These are phyloP conservation scores for Colletotrichum sp. DNA, from an alignment of 2,329 filamentous ascomycete genomes.

Conservation along the genomic window DNA sequence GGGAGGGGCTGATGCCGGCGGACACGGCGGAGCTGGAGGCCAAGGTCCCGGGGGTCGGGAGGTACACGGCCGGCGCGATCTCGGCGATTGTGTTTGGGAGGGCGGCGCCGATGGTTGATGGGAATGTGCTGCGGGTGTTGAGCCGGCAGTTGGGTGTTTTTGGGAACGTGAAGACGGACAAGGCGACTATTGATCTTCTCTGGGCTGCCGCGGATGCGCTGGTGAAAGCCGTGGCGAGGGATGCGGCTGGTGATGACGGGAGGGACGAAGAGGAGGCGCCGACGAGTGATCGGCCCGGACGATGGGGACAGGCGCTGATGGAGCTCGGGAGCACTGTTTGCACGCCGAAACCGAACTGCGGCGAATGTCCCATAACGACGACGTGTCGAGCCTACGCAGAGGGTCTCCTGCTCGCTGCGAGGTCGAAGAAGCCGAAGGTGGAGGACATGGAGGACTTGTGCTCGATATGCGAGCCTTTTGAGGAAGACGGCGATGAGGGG, in stretches of 20 bases:
- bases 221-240: constrained; percentile 53
- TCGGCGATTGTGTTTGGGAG: constrained; percentile 66
- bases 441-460: constrained; percentile 57
- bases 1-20: constrained; percentile 55
- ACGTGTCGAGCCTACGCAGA: constrained; percentile 58
- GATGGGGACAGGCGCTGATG: constrained; percentile 70
- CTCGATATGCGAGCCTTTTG: constrained; percentile 50
- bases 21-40: constrained; percentile 48
- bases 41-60: constrained; percentile 62
- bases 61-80: constrained; percentile 67
- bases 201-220: constrained; percentile 64
- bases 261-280: constrained; percentile 25
- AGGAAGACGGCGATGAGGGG: constrained; percentile 34
- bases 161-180: constrained; percentile 61
- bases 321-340: constrained; percentile 68
- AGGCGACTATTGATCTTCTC: constrained; percentile 52
- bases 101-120: constrained; percentile 65
- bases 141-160: constrained; percentile 63
- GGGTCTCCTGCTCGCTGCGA: constrained; percentile 37
- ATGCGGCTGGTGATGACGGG: constrained; percentile 26
- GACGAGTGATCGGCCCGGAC: constrained; percentile 55
- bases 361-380: constrained; percentile 50
- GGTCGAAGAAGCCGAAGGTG: constrained; percentile 21
- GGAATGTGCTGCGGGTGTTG: constrained; percentile 65
- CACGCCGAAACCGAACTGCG: constrained; percentile 62